phyloP scores from a whole-genome alignment of 495 filamentous ascomycete genomes.

The Hypomontagnella monticulosa region DNA sequence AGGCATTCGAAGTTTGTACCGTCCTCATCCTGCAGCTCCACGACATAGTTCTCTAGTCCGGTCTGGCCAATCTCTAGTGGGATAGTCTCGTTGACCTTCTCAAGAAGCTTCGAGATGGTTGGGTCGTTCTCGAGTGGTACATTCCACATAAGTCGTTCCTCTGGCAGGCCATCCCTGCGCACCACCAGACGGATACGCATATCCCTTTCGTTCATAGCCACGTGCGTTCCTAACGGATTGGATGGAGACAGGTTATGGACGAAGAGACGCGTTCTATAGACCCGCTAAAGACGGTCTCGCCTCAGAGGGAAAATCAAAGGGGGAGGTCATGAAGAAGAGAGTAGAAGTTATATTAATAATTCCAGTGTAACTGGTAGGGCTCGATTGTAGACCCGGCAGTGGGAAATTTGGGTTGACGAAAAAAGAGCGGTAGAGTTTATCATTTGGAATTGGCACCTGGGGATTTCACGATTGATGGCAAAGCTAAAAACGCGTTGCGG shows the following conservation, averaged over 20 bases:
- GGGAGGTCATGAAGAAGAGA: background rate
- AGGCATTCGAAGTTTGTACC: conserved; percentile 83
- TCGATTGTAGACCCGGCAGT: background rate
- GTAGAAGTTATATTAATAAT: background rate
- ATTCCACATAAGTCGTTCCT: conserved; percentile 79
- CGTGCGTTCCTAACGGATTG: background rate
- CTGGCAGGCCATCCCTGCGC: conserved; percentile 80
- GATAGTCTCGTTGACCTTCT: conserved; percentile 82
- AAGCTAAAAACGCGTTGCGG: conserved; percentile 1
- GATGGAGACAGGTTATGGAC: background rate
- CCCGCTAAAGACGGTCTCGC: background rate
- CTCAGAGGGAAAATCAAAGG: background rate
- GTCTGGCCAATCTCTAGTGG: conserved; percentile 85
- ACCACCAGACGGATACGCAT: conserved; percentile 89
- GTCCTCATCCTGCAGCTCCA: conserved; percentile 69
- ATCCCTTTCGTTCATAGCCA: conserved; percentile 39
- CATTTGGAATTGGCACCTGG: too few species aligned
- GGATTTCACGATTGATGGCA: background rate
- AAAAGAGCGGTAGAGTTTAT: background rate
- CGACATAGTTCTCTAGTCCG: conserved; percentile 93
- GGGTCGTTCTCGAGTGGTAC: conserved; percentile 63
- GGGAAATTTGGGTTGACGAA: background rate
- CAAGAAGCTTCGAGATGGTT: conserved; percentile 83
- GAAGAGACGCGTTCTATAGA: background rate
- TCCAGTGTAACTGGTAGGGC: background rate